Base-by-base conservation (phyloP, 1,284 basidiomycete species). In the Trichosporon sp. region DNA sequence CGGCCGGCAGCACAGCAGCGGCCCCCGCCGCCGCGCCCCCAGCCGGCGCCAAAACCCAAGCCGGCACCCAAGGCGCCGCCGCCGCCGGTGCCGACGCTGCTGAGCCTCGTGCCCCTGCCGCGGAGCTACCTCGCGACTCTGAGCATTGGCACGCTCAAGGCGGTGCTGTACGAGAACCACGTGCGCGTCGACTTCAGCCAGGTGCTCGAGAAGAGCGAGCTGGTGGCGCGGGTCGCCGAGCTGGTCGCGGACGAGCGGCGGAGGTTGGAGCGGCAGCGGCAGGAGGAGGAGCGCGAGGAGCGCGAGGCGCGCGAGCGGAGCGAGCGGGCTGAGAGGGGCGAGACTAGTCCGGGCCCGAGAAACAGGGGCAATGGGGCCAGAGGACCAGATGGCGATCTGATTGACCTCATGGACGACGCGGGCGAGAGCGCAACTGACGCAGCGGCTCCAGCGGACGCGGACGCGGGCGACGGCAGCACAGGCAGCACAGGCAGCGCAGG, bases 81-180 rank as follows among this genome's bases (percentile, higher is more conserved):
- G 13, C 68, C 76, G 9, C 83, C 83, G 0, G 80, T 85, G 5
- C 88, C 89, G 0, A 83, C 86, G 4, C 85, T 92, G 18, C 88
- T 90, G 62, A 86, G 88, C 47, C 85, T 94, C 3, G 85, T 93
- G 2, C 83, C 85, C 0, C 88, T 92, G 84, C 81, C 87, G 0
- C 80, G 85, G 3, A 86, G 86, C 8, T 85, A 86, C 25, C 81
- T 93, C n/a, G 79, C 84, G 0, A 81, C 85, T 1, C 83, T 93
- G 21, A 87, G 89, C 11, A 87, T 93, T 66, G 85, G 87, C 18
- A 85, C 86, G 31, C 85, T 94, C 65, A 93, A 93, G 78, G 86
- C 86, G 4, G 87, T 93, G n/a, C 81, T 94, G 27, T 91, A 88
- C 77, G 87, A 88, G 67, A 83, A 83, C 73, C 82, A 83, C 69